phyloP scores from a whole-genome alignment of 2,329 filamentous ascomycete genomes.

The Fusarium staphyleae region DNA sequence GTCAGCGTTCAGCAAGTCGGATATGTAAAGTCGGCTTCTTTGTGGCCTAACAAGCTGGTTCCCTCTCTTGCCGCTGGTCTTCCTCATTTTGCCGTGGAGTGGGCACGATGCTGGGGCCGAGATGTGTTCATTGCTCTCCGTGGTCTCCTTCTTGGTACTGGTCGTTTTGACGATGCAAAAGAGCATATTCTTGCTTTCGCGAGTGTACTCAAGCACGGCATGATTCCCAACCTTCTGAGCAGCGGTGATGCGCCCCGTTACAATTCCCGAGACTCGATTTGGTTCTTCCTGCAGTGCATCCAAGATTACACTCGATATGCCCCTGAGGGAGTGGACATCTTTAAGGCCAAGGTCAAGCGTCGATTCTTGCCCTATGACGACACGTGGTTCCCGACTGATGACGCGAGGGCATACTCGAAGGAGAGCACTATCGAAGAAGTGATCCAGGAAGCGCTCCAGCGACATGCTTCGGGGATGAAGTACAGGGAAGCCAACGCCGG shows the following conservation, averaged over 20 bases:
- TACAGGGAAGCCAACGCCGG: conserved; percentile 97
- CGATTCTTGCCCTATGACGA: conserved; percentile 96
- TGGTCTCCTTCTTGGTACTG: conserved; percentile 89
- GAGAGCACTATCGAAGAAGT: conserved; percentile 86
- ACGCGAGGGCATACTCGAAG: conserved; percentile 83
- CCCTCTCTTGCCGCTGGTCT: conserved; percentile 90
- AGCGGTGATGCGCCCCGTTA: conserved; percentile 88
- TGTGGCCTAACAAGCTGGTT: conserved; percentile 85
- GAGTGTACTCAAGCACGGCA: conserved; percentile 95
- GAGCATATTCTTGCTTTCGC: conserved; percentile 96
- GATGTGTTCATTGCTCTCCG: conserved; percentile 97
- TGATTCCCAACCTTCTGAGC: conserved; percentile 94
- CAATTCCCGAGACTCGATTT: conserved; percentile 94
- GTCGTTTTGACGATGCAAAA: conserved; percentile 84
- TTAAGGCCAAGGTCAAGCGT: conserved; percentile 79
- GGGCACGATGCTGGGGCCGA: conserved; percentile 96
- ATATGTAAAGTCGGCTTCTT: conserved; percentile 84
- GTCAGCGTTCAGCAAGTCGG: conserved; percentile 92
- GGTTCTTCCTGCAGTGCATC: conserved; percentile 97
- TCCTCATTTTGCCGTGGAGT: conserved; percentile 91
- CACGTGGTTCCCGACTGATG: conserved; percentile 86
- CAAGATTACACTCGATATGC: conserved; percentile 89
- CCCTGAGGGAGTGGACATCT: conserved; percentile 75
- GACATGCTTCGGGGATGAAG: conserved; percentile 88
- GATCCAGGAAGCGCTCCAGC: conserved; percentile 90